Evolutionary conservation across 2,329 filamentous ascomycete genomes (phyloP).

Genomic region (Rachicladosporium sp.): DNA sequence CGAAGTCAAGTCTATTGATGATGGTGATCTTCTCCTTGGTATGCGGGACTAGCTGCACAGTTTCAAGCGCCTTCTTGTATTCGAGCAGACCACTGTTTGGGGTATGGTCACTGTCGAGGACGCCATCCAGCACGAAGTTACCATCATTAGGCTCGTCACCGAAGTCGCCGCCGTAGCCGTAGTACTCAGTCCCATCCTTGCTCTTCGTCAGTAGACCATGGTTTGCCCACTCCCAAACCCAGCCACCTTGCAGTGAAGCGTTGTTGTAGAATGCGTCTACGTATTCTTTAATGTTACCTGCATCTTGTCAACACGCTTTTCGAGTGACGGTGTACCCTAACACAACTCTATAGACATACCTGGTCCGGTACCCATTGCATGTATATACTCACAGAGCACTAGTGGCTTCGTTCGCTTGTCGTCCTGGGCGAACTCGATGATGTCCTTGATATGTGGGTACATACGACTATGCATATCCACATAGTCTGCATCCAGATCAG

Average conservation of each 20-base stretch:
- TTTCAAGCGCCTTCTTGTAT: constrained; percentile 34
- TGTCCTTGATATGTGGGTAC: constrained; percentile 44
- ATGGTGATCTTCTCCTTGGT: constrained; percentile 16
- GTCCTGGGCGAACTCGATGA: constrained; percentile 20
- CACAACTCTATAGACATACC: constrained; percentile 31
- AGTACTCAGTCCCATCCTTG: constrained; percentile 22
- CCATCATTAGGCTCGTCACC: constrained; percentile 27
- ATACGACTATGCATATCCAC: constrained; percentile 57
- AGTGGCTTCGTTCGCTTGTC: constrained; percentile 35
- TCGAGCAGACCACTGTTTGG: constrained; percentile 30
- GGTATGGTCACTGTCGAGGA: constrained; percentile 30
- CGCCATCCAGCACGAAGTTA: constrained; percentile 35
- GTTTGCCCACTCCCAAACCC: constrained; percentile 33
- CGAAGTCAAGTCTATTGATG: constrained; percentile 20
- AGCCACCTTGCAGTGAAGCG: constrained; percentile 50
- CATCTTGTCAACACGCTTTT: constrained; percentile 23
- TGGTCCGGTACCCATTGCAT: constrained; percentile 62
- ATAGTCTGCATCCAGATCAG: constrained; percentile 44
- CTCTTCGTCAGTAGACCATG: constrained; percentile 28
- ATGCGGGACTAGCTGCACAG: constrained; percentile 25
- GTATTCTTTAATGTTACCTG: constrained; percentile 43
- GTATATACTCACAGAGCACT: constrained; percentile 41
- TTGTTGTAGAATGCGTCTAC: constrained; percentile 48
- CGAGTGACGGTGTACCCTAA: neutral
- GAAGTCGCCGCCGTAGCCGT: constrained; percentile 30